A percentile compares a stretch with the other conserved stretches of the same genome.
phyloP scores from a whole-genome alignment of 768 basidiomycete genomes.

The Leucosporidium yakuticum region DNA sequence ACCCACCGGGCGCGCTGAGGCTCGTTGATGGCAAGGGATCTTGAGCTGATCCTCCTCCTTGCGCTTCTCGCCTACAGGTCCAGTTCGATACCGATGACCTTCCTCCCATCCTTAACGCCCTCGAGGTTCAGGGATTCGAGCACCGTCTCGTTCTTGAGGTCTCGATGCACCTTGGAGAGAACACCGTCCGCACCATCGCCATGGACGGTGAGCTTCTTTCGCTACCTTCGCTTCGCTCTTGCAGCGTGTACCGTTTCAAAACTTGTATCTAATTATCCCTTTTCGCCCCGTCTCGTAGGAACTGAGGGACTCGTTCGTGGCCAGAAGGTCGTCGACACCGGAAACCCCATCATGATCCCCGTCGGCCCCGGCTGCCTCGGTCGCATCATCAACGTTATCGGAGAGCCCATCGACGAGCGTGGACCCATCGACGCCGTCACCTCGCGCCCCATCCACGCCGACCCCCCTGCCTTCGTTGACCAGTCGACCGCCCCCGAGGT shows the following conservation, averaged over 20 bases:
- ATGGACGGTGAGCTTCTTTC: conserved; percentile 55
- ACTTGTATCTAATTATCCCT: not conserved
- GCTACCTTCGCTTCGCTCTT: not conserved
- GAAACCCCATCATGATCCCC: conserved; percentile 91
- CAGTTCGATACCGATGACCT: conserved; percentile 93
- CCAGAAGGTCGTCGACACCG: conserved; percentile 93
- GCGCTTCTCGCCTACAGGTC: conserved; percentile 8
- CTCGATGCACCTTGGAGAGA: conserved; percentile 96
- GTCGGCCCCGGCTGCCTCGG: conserved; percentile 91
- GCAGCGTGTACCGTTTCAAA: not conserved
- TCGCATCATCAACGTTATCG: conserved; percentile 99
- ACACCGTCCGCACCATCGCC: conserved; percentile 98
- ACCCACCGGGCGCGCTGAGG: conserved; percentile 1
- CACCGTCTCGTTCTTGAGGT: conserved; percentile 99
- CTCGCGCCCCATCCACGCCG: conserved; percentile 81
- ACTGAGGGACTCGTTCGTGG: conserved; percentile 99
- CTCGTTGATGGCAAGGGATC: not conserved
- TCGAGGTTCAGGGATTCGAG: conserved; percentile 94
- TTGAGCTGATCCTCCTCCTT: not conserved
- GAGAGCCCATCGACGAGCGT: conserved; percentile 99
- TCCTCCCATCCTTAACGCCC: conserved; percentile 96
- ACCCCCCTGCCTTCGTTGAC: conserved; percentile 94
- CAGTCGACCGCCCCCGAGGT: conserved; percentile 99
- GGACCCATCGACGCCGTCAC: conserved; percentile 90
- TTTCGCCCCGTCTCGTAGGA: conserved; percentile 44